Evolutionary conservation across 192 early-diverging fungal genomes (phyloP).

Genomic region (Rhizophagus sp.): DNA sequence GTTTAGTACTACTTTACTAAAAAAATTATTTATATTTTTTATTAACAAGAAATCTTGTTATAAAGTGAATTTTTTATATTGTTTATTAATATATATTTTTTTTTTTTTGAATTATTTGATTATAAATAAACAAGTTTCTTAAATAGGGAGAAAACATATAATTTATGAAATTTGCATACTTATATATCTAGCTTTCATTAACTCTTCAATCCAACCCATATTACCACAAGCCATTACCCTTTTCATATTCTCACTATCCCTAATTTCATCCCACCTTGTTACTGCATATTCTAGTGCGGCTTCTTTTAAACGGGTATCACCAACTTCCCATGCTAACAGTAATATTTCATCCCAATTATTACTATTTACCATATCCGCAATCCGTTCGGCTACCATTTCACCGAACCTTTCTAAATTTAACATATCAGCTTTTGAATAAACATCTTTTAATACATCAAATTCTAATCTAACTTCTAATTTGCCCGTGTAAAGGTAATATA

Average conservation of each 20-base stretch:
- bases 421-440: constrained; percentile 33
- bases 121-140: background rate
- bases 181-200: constrained; percentile 22
- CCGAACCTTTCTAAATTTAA: constrained; percentile 27
- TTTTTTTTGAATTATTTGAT: background rate
- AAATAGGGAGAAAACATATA: background rate
- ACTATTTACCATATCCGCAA: constrained; percentile 26
- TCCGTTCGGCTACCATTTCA: constrained; percentile 20
- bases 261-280: constrained; percentile 21
- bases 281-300: constrained; percentile 30
- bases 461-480: constrained; percentile 10
- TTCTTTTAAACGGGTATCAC: constrained; percentile 16
- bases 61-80: background rate
- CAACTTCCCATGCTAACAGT: constrained; percentile 32
- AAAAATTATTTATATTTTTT: background rate
- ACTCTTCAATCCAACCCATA: constrained; percentile 32
- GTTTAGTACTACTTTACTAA: background rate
- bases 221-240: constrained; percentile 29
- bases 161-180: background rate
- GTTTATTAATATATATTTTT: background rate
- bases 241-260: constrained; percentile 27
- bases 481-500: constrained; percentile 29
- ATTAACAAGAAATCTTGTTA: background rate
- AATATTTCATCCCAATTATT: constrained; percentile 31
- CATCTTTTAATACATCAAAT: constrained; percentile 29